Evolutionary conservation across 129 eudicot genomes (phyloP), one percentile per base, ranked within the genome.

Genomic region (Logfia minima): DNA sequence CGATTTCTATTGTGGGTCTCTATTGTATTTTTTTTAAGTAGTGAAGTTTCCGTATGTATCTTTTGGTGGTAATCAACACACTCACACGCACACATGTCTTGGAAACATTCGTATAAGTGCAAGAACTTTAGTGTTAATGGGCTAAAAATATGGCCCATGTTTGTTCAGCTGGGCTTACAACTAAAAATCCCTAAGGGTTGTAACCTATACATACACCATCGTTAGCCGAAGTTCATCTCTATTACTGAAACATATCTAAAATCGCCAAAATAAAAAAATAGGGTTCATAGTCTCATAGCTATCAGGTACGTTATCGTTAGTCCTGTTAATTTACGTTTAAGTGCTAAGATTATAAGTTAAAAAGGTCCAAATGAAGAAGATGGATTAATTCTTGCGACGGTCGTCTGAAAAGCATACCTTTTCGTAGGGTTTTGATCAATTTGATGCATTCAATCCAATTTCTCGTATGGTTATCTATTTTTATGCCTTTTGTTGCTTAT

Each of bases 301-400:
- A 14, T 32, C 55, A 65, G 81, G 75, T 55, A 23, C 41, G 75
- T 23, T 17, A 18, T 16, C 7, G 11, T 9, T 63, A 18, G 21
- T 18, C 13, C 1, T 48, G 0, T 2, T 59, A 4, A 5, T 10
- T 55, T 26, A 0, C 11, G 2, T 8, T 43, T n/a, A 18, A 59
- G 3, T 28, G 2, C 11, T 55, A 37, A 37, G 11, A 8, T 69
- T 19, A 0, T 5, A 8, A 22, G 0, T 6, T 8, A 8, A 24
- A 65, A 68, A 8, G 48, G 17, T 0, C 86, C 91, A 77, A n/a
- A 73, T 85, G 93, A 88, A 21, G 93, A 88, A 26, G 73, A 48
- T 55, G 86, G 82, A 68, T 71, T 48, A 6, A 32, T 53, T 43
- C 93, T 88, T 90, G 83, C 90, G 93, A 88, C 86, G 90, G 93